Conservation (phyloP, 345 rosid species). For the Euphorbia lathyris region DNA sequence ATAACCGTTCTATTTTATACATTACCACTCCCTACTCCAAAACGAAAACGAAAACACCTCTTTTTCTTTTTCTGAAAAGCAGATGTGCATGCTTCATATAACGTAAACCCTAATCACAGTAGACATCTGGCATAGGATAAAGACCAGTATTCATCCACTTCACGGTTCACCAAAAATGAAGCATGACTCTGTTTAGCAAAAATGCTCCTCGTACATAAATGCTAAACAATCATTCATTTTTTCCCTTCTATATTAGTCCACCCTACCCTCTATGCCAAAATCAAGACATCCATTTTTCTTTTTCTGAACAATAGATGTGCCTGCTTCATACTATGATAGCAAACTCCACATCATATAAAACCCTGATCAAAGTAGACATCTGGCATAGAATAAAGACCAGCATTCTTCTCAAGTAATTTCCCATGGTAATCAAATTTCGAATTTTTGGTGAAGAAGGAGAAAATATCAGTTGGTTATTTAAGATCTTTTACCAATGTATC, state of each 20-base stretch:
- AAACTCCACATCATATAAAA: not conserved
- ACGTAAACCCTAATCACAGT: no score
- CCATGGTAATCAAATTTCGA: not conserved
- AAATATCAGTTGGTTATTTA: not conserved
- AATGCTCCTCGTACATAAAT: not conserved
- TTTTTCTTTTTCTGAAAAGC: no score
- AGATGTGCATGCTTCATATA: no score
- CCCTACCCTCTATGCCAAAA: not conserved
- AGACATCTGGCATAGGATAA: no score
- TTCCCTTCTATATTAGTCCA: no score
- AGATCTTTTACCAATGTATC: conserved; percentile 75
- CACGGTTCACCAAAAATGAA: not conserved
- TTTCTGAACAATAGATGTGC: not conserved
- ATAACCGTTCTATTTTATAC: not conserved
- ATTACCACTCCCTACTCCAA: no score
- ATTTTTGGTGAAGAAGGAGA: not conserved
- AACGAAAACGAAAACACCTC: no score
- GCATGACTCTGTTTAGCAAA: not conserved
- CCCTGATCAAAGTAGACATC: not conserved
- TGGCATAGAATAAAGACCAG: not conserved
- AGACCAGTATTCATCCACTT: no score
- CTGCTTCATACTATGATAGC: not conserved
- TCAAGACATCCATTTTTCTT: not conserved
- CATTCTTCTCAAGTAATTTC: not conserved
- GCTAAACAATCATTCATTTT: not conserved